Base-by-base conservation (phyloP, 805 yeast genomes). In the Candida berthetii region DNA sequence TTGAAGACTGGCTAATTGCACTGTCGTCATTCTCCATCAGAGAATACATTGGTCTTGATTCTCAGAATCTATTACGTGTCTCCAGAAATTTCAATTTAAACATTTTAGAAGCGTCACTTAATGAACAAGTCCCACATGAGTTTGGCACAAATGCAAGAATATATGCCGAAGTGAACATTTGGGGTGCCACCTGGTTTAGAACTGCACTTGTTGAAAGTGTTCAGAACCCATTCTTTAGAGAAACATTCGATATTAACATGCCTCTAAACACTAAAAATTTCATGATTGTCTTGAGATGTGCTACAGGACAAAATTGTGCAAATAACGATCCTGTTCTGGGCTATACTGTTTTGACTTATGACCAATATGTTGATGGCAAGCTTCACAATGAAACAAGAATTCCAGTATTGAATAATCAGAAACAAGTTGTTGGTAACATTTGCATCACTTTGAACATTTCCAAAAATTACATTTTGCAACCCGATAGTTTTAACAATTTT, bases 161-260 rank as follows among this genome's bases (percentile, higher is more conserved):
- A 1, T 90, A 85, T 53, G 78, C 85, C 2, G 96, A 88, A 51
- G 67, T 89, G 3, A 64, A 72, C 15, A 69, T 86, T 57, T 84
- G 93, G 83, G 80, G 76, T 16, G 69, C 76, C 37, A 78, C 83
- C 1, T 84, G 91, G 87, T 86, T 85, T 31, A 68, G 88, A 48
- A 86, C 96, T 0, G 81, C 89, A 2, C 66, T 76, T 7, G 82
- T 82, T 0, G 64, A 68, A 31, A 65, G 72, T 36, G 43, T 59
- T 3, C 48, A 58, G 0, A 70, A 71, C 41, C 90, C 95, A 1
- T 86, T 86, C 55, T 90, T 96, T 93, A 78, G 89, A 54, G 96
- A 90, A 53, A 76, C 71, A 36, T 84, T 85, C 54, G 63, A 72
- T 2, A 64, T 84, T n/a, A 76, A 80, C 39, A 64, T 81, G 34